These are phyloP conservation scores for Morella rubra DNA, from an alignment of 306 rosid genomes.

Conservation along the genomic window DNA sequence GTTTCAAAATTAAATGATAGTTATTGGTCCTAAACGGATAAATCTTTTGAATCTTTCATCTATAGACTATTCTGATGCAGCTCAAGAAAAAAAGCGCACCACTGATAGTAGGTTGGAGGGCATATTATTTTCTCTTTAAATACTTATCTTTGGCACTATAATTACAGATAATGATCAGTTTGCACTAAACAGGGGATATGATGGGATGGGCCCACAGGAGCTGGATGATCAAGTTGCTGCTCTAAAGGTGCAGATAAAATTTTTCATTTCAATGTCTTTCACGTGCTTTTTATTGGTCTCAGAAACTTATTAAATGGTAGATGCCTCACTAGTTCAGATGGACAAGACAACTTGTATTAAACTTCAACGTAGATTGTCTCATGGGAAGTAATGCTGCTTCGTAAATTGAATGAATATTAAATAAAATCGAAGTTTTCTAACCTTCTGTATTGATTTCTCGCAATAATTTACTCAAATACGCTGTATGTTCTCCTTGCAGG, in stretches of 20 bases:
- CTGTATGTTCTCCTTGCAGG: conserved; percentile 48
- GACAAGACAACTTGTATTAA: not conserved
- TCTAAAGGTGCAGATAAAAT: conserved; percentile 41
- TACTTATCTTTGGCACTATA: too few relatives aligned
- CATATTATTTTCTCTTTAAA: too few relatives aligned
- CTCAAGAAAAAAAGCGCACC: not conserved
- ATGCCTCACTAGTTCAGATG: not conserved
- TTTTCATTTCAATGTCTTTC: conserved; percentile 20
- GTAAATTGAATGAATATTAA: not conserved
- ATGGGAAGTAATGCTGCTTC: not conserved
- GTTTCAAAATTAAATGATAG: not conserved
- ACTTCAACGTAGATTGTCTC: conserved; percentile 7
- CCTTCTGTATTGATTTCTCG: not conserved
- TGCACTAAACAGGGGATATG: conserved; percentile 51
- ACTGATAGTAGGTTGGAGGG: not conserved
- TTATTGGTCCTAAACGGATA: not conserved
- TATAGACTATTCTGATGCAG: too few relatives aligned
- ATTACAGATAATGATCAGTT: conserved; percentile 1
- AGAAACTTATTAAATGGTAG: too few relatives aligned
- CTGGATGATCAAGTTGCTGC: conserved; percentile 44
- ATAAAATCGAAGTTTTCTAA: conserved; percentile 1
- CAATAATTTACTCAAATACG: conserved; percentile 15
- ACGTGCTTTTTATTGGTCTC: conserved; percentile 8
- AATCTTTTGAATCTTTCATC: not conserved
- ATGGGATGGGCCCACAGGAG: conserved; percentile 34